A percentile compares a stretch with the other conserved stretches of the same genome.
phyloP scores from a whole-genome alignment of 208 protist species.

The Trypanosoma brucei region DNA sequence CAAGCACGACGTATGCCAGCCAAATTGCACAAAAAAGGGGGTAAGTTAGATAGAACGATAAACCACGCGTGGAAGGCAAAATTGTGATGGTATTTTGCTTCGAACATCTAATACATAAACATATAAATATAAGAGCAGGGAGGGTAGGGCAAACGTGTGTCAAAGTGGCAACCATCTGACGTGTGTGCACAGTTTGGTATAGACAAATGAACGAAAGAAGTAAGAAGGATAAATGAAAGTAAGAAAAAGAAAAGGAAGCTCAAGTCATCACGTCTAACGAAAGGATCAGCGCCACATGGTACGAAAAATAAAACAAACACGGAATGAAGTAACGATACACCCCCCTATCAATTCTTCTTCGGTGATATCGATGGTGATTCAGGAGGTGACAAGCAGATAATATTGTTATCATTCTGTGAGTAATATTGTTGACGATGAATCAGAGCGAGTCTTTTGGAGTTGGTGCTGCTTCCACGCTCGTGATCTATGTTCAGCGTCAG shows the following conservation, averaged over 20 bases:
- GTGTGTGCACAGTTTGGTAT: not conserved
- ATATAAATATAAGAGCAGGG: too few species aligned
- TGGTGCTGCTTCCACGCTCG: conserved; percentile 46
- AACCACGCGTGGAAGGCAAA: too few species aligned
- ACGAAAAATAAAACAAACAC: not conserved
- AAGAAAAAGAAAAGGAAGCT: conserved; percentile 24
- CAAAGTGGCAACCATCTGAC: too few species aligned
- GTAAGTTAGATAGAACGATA: too few species aligned
- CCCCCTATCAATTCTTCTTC: not conserved
- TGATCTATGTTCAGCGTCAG: conserved; percentile 39
- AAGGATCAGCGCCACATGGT: too few species aligned
- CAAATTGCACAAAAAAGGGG: too few species aligned
- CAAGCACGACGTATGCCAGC: too few species aligned
- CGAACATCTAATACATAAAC: too few species aligned
- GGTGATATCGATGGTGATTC: not conserved
- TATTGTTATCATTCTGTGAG: conserved; percentile 81
- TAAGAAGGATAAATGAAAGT: not conserved
- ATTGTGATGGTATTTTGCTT: too few species aligned
- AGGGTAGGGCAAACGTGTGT: too few species aligned
- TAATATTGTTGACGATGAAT: conserved; percentile 86
- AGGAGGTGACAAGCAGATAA: conserved; percentile 22
- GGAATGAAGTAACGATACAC: not conserved
- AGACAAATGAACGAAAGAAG: conserved; percentile 16
- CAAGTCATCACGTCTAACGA: not conserved
- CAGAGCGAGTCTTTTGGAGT: conserved; percentile 37